Evolutionary conservation across 1,139 yeast species (phyloP), one percentile per base, ranked within the genome.

Genomic region (Zhuliangozyma parablackwelliae): DNA sequence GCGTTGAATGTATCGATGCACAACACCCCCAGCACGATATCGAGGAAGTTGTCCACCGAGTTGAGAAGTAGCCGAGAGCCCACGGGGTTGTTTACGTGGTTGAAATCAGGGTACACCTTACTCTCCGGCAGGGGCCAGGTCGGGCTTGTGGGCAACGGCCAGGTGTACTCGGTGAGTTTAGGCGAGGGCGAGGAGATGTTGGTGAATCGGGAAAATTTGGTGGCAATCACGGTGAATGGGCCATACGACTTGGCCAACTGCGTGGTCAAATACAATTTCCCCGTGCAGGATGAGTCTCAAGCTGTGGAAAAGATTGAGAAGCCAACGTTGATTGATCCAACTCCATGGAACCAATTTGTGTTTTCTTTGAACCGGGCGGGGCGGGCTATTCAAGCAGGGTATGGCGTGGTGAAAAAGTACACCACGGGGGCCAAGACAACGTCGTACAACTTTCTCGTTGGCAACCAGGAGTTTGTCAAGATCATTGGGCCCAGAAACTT

Each of bases 71-170:
- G 46, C 59, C 44, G 55, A 12, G 48, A 61, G 2, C 41, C 49
- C 3, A 67, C 75, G 2, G 78, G 78, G 1, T 50, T 72, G 24
- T 48, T 49, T 40, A 49, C 46, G 24, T 65, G 63, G 63, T 45
- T 45, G 32, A 51, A 52, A 30, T 40, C 54, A 3, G 80, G 79
- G 0, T 79, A 69, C 47, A 59, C 69, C 1, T 59, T 75, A 29
- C 47, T 78, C 7, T 66, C 73, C 26, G 87, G 87, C 0, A 61
- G 86, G 43, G 87, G 87, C 0, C 71, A 68, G 37, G 67, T 68
- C 2, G 80, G 79, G 2, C 46, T 80, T n/a, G 71, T 68, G 11
- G 85, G 83, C 1, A 59, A 62, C 25, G 85, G 86, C 1, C 64
- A 74, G n/a, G 57, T 80, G 16, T 77, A 77, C 53, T 69, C 67